These are phyloP conservation scores for Rhodotorula sp. DNA, from an alignment of 1,284 basidiomycete species.

Conservation along the genomic window DNA sequence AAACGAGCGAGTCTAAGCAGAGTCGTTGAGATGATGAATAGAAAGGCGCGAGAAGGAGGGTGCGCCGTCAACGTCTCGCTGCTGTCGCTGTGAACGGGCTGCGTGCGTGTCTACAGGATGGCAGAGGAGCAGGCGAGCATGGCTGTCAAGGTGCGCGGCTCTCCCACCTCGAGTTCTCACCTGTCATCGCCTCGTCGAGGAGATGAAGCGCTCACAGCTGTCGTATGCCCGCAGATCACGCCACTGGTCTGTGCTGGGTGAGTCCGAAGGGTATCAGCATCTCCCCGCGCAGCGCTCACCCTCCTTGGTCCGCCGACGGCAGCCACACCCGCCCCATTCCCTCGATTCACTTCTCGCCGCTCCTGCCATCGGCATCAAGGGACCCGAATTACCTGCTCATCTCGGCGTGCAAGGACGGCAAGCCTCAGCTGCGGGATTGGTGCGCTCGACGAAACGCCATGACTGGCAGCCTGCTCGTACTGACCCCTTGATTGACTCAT, in stretches of 20 bases:
- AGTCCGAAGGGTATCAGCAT: background rate
- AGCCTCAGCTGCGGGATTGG: constrained; percentile 94
- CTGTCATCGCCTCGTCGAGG: background rate
- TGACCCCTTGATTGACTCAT: constrained; percentile 26
- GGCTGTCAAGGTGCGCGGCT: background rate
- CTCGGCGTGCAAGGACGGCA: constrained; percentile 94
- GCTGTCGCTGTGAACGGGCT: no score
- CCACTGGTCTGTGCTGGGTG: constrained; percentile 39
- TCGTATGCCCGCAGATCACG: constrained; percentile 36
- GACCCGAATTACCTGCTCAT: constrained; percentile 83
- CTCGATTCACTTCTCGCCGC: constrained; percentile 38
- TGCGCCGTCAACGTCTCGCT: no score
- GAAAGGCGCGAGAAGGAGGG: no score
- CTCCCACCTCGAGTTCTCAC: background rate
- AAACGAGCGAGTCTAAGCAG: no score
- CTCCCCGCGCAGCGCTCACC: no score
- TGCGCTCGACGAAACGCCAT: constrained; percentile 45
- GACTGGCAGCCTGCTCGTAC: no score
- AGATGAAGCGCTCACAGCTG: background rate
- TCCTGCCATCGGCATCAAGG: constrained; percentile 15
- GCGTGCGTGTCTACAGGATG: background rate
- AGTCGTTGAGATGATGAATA: no score
- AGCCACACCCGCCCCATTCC: constrained; percentile 44
- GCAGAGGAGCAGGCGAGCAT: background rate
- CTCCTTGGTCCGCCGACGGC: background rate